Percentiles rank a stretch among this genome's conserved stretches.
phyloP scores from a whole-genome alignment of 208 protist species.

The Naegleria gruberi region DNA sequence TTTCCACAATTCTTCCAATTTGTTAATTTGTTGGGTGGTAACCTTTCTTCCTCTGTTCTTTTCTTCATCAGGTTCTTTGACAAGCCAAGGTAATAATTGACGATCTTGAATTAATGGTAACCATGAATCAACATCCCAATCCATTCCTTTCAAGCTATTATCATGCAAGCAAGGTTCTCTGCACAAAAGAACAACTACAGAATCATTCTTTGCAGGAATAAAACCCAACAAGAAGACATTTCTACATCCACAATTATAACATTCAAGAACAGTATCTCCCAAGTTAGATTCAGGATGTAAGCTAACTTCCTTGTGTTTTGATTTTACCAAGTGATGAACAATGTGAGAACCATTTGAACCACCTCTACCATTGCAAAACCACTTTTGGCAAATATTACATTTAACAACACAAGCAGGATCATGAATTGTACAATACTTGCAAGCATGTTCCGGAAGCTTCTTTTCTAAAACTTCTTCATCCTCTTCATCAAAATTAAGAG shows the following conservation, averaged over 20 bases:
- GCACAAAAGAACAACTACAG: slow-evolving; percentile 82
- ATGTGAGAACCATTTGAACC: slow-evolving; percentile 66
- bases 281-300: slow-evolving; percentile 71
- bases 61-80: slow-evolving; percentile 54
- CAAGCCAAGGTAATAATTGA: slow-evolving; percentile 77
- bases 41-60: slow-evolving; percentile 58
- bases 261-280: slow-evolving; percentile 81
- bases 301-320: slow-evolving; percentile 67
- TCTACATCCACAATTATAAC: slow-evolving; percentile 76
- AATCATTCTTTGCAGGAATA: slow-evolving; percentile 79
- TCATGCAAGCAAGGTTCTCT: slow-evolving; percentile 56
- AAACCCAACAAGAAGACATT: slow-evolving; percentile 86
- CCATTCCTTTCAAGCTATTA: slow-evolving; percentile 39
- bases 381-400: slow-evolving; percentile 65
- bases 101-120: slow-evolving; percentile 78
- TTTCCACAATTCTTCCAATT: slow-evolving; percentile 82
- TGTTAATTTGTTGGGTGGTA: slow-evolving; percentile 61
- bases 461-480: background rate
- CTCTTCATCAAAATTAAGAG: background rate
- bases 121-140: slow-evolving; percentile 78
- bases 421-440: slow-evolving; percentile 63
- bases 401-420: slow-evolving; percentile 62
- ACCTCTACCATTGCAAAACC: slow-evolving; percentile 77
- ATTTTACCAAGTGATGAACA: slow-evolving; percentile 75
- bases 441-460: slow-evolving; percentile 13